Conservation (phyloP, 192 early-diverging fungal genomes). For the Backusella tarrabulga region DNA sequence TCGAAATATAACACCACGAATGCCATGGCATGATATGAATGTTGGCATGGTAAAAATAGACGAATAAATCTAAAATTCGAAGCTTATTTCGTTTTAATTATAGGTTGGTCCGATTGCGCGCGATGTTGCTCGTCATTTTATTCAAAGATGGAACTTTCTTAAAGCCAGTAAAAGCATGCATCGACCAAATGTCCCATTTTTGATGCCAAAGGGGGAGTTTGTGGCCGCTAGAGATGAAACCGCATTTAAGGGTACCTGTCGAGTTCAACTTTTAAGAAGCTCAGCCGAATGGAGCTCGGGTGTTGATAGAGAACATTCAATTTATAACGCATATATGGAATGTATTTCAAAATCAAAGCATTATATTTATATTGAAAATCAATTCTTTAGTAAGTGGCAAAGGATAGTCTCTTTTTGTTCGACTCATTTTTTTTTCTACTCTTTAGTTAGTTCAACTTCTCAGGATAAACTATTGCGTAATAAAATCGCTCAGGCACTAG, state of each 20-base stretch:
- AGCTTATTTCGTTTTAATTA: neutral
- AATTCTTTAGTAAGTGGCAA: constrained; percentile 78
- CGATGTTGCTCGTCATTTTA: constrained; percentile 85
- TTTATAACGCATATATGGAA: constrained; percentile 76
- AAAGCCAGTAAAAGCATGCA: constrained; percentile 79
- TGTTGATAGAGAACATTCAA: constrained; percentile 61
- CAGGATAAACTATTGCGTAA: constrained; percentile 19
- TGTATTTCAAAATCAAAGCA: constrained; percentile 10
- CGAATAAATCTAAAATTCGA: neutral
- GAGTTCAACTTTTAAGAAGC: constrained; percentile 66
- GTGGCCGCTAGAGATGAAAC: constrained; percentile 55
- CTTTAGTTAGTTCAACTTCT: constrained; percentile 18
- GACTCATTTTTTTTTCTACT: neutral
- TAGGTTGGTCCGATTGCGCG: constrained; percentile 74
- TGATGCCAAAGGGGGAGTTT: constrained; percentile 76
- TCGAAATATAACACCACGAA: constrained; percentile 53
- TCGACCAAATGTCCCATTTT: constrained; percentile 67
- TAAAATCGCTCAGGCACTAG: constrained; percentile 53
- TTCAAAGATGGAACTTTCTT: constrained; percentile 88
- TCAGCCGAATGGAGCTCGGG: constrained; percentile 69
- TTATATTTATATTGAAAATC: constrained; percentile 92
- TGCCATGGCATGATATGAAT: constrained; percentile 92
- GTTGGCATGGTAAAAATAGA: constrained; percentile 58
- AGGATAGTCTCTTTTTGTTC: neutral
- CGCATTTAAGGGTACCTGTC: constrained; percentile 59